phyloP scores from a whole-genome alignment of 768 basidiomycete genomes.

The Galerina sulciceps region DNA sequence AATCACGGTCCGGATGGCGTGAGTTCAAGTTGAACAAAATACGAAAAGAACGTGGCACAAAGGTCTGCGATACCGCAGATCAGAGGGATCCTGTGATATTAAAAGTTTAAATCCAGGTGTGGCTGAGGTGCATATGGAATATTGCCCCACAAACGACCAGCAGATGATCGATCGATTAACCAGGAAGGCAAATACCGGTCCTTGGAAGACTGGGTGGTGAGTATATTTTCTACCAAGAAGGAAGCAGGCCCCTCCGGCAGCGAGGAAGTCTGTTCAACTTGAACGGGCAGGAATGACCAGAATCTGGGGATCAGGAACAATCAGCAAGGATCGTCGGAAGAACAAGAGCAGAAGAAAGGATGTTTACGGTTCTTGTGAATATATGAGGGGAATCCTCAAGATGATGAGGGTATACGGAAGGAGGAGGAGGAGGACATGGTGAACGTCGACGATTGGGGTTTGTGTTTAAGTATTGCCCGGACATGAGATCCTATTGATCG shows the following conservation, averaged over 20 bases:
- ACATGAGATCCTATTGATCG: slow-evolving; percentile 6
- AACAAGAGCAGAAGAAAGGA: background rate
- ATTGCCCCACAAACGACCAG: slow-evolving; percentile 8
- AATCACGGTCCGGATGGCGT: slow-evolving; percentile 8
- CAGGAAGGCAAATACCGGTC: slow-evolving; percentile 3
- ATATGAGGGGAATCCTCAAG: slow-evolving; percentile 11
- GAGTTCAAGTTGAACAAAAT: background rate
- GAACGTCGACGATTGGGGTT: slow-evolving; percentile 20
- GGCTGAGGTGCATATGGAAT: slow-evolving; percentile 17
- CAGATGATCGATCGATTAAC: slow-evolving; percentile 21
- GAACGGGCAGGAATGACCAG: slow-evolving; percentile 11
- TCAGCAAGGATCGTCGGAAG: slow-evolving; percentile 24
- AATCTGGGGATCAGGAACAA: slow-evolving; percentile 27
- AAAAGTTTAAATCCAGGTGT: slow-evolving; percentile 7
- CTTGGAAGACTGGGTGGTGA: background rate
- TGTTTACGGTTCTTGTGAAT: slow-evolving; percentile 12
- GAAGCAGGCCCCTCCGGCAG: slow-evolving; percentile 9
- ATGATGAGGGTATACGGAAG: slow-evolving; percentile 24
- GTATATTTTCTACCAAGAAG: slow-evolving; percentile 7
- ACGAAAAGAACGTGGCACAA: background rate
- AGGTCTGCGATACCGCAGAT: slow-evolving; percentile 8
- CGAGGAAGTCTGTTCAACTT: slow-evolving; percentile 5
- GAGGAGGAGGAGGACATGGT: slow-evolving; percentile 24
- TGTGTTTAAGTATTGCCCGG: slow-evolving; percentile 7
- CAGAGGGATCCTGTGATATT: slow-evolving; percentile 14